Evolutionary conservation across 768 basidiomycete genomes (phyloP), one percentile per base, ranked within the genome.

Genomic region (Termitomyces sp.): DNA sequence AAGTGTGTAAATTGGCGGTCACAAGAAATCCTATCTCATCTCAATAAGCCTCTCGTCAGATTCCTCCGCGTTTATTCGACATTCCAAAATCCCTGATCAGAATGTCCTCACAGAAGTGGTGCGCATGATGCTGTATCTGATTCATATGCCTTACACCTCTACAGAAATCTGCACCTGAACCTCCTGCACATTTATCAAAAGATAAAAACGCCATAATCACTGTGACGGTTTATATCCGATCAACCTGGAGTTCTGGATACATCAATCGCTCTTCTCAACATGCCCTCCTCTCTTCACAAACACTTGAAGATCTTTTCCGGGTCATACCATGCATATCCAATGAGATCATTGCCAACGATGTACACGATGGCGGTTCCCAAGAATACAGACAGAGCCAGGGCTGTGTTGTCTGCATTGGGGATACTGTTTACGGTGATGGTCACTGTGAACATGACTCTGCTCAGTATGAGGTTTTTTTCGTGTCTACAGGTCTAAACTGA

Each of bases 251-350:
- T 22, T 80, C 80, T 53, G 82, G 81, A 52, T 78, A 80, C 52
- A 72, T 87, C 12, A 74, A 75, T 47, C 86, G 87, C 37, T 71
- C 78, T 56, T 91, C 90, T 9, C 86, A 86, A 63, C 88, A 91
- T 65, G 80, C 78, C 12, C 67, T 89, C 7, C 67, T 87, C 16
- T 85, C 88, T n/a, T 85, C 85, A 5, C 87, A 92, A 64, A 88
- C 84, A 0, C 78, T 94, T 3, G 78, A 76, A 20, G 86, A 90
- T 59, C 67, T 92, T 13, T 79, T 79, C 56, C 70, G 76, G 5
- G 69, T 71, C 29, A 79, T 93, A 27, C 82, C 85, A 22, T 92
- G 92, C 61, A 65, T 76, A 5, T 85, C 84, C 3, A 83, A 80
- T 36, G 79, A 84, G 41, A 68, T 82, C 24, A 76, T 79, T 0